Evolutionary conservation across 2,329 filamentous ascomycete genomes (phyloP), one percentile per base, ranked within the genome.

Genomic region (Botrytis byssoidea): DNA sequence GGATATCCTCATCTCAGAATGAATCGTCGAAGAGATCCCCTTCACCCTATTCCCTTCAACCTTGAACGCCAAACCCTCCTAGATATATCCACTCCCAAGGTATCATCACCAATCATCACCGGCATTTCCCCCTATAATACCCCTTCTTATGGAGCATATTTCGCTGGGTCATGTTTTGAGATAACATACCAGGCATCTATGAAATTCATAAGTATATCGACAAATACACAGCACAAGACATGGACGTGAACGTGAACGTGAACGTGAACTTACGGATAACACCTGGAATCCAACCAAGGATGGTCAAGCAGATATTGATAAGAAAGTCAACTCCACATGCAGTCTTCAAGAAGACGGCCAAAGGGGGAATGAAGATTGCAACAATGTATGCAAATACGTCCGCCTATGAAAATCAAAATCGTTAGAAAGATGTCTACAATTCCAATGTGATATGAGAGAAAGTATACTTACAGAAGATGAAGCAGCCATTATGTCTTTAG

Each of bases 311-410:
- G 59, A 85, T 82, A 74, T 84, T 84, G 75, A 84, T 84, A 32
- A 83, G 72, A 37, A 85, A 77, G 66, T 84, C 83, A 10, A 79
- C 80, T 40, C 79, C 79, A 71, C 83, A 84, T 46, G 82, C 83
- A 5, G 79, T 78, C 71, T 82, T 81, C 29, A 84, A 74, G 72
- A 83, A 81, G 32, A 84, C 83, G 10, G 79, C 67, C 6, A 80
- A 29, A 70, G 74, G 74, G 32, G 79, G 79, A 1, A 81, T 46
- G 71, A 81, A 76, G 69, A 81, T 78, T 25, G 79, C 79, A 46
- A 81, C 63, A 66, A 81, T 60, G 75, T 81, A 81, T 70, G 77
- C 72, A 59, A 75, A 74, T 25, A 78, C 74, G 37, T 80, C 78
- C 65, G 74, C 66, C 79, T 80, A 37, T 55, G 6, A 42, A 32